Evolutionary conservation across 2,329 filamentous ascomycete genomes (phyloP), one percentile per base, ranked within the genome.

Genomic region (Piedraia hortae): DNA sequence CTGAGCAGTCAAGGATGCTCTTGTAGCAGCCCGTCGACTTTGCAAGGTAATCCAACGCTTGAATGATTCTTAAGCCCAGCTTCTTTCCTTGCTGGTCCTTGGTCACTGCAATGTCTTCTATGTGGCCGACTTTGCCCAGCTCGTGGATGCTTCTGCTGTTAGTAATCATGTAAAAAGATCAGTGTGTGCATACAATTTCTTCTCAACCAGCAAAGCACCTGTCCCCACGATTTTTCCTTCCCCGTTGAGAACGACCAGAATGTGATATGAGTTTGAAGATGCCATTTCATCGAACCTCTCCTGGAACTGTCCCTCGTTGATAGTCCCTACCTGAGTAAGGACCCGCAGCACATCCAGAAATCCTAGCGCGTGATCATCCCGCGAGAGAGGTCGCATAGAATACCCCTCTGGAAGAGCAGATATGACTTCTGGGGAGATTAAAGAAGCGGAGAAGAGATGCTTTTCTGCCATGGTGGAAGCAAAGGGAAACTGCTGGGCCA

Each of bases 31-130:
- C 85, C 26, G 85, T 68, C 43, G 77, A 62, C 43, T 75, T 65
- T 24, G 80, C 78, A 28, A 93, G 67, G 42, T 59, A 71, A 48
- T 93, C 80, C 41, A 97, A 59, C 5, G 82, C 78, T 51, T 93
- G 75, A 38, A 93, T 93, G 34, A 93, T 70, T 34, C 77, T 62
- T 40, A 91, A 53, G 4, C 85, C 85, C 19, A 93, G 57, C 52
- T 90, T 91, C 62, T 93, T 91, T 35, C 85, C 85, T 49, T 93
- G 85, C 51, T 93, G 78, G 37, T 88, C 74, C 50, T 80, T 78
- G 32, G 74, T 67, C 16, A 97, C 80, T 10, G 82, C 80, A 43
- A 97, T 91, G 44, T 97, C 85, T 47, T 93, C 85, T 47, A 93
- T 91, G 48, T 93, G 85, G 7, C 82, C 85, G 12, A 91, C 82